A percentile compares a stretch with the other conserved stretches of the same genome.
phyloP scores from a whole-genome alignment of 2,329 filamentous ascomycete genomes.

The Colletotrichum plurivorum region DNA sequence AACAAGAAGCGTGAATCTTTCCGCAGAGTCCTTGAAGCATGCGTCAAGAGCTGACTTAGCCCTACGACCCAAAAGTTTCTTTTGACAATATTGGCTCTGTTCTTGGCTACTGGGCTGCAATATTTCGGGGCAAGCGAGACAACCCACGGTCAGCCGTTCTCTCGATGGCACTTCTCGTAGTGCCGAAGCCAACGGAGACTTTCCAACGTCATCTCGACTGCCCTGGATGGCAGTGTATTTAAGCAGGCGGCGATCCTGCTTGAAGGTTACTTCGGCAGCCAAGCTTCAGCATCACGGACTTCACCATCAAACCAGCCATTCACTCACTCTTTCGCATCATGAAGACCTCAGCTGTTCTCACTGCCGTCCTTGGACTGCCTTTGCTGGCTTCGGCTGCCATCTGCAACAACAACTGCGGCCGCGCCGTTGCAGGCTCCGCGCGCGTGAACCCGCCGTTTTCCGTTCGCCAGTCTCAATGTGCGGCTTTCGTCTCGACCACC shows the following conservation, averaged over 20 bases:
- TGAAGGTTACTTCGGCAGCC: background rate
- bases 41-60: too few species aligned
- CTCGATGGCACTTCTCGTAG: too few species aligned
- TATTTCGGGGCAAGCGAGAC: too few species aligned
- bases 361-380: background rate
- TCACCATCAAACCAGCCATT: background rate
- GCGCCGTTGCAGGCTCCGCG: constrained; percentile 29
- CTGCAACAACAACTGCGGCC: constrained; percentile 40
- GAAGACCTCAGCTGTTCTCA: background rate
- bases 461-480: constrained; percentile 20
- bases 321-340: background rate
- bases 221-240: too few species aligned
- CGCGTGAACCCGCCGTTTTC: constrained; percentile 10
- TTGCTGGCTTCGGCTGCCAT: background rate
- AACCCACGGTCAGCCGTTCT: too few species aligned
- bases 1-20: too few species aligned
- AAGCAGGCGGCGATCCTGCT: background rate
- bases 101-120: too few species aligned
- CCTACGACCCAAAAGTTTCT: too few species aligned
- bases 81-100: too few species aligned
- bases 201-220: too few species aligned
- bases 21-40: too few species aligned
- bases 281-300: background rate
- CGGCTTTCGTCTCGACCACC: constrained; percentile 30
- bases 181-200: too few species aligned